Percentiles rank a stretch among this genome's conserved stretches.
These are phyloP conservation scores for Apiotrichum siamense DNA, from an alignment of 1,284 basidiomycete genomes.

Conservation along the genomic window DNA sequence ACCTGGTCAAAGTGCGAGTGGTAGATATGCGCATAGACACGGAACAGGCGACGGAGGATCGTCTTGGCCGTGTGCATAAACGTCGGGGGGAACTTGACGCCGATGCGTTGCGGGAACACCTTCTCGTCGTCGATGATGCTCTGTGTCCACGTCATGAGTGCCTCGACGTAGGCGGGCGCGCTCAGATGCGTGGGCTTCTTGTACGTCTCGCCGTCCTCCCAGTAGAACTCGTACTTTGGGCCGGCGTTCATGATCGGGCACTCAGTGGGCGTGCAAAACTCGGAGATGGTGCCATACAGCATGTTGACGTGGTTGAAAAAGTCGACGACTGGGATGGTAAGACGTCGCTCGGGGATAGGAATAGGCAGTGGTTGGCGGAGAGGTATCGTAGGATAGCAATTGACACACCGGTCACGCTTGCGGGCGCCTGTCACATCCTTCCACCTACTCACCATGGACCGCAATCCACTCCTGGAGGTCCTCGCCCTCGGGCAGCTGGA, in stretches of 20 bases:
- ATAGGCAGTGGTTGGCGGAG: too few relatives aligned
- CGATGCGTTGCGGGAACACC: constrained; percentile 92
- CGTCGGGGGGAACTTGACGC: constrained; percentile 84
- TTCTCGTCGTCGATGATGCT: constrained; percentile 84
- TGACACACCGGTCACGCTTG: not conserved
- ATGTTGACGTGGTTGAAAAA: constrained; percentile 96
- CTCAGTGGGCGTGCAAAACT: constrained; percentile 93
- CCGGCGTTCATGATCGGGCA: constrained; percentile 99
- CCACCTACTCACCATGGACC: constrained; percentile 68
- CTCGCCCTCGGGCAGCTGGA: constrained; percentile 87
- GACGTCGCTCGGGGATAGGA: too few relatives aligned
- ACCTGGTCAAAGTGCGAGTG: constrained; percentile 99
- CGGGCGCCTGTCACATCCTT: not conserved
- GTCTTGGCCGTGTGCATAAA: constrained; percentile 89
- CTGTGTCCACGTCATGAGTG: constrained; percentile 98
- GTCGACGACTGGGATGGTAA: constrained; percentile 63
- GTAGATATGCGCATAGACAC: constrained; percentile 98
- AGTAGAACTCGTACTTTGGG: constrained; percentile 96
- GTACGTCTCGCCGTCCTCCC: constrained; percentile 91
- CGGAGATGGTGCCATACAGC: constrained; percentile 91
- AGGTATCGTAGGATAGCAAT: too few relatives aligned
- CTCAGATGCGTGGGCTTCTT: constrained; percentile 89
- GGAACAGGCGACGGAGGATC: constrained; percentile 85
- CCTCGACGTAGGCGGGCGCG: constrained; percentile 95
- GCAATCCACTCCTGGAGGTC: constrained; percentile 94